Conservation (phyloP, 2,329 filamentous ascomycete genomes). For the Ophiosphaerella korrae region DNA sequence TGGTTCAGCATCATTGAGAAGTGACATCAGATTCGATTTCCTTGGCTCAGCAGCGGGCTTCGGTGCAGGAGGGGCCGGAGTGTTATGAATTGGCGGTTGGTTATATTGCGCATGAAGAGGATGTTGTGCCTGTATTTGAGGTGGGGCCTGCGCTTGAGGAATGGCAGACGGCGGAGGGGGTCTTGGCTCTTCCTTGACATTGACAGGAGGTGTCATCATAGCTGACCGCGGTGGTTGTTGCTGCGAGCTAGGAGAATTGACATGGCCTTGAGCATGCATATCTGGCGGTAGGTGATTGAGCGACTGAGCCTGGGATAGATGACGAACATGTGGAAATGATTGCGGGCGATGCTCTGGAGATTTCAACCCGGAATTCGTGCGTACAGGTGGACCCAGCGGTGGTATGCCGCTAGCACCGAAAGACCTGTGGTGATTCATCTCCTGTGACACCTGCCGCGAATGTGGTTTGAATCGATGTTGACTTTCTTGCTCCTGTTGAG, state of each 20-base stretch:
- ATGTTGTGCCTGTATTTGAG: constrained; percentile 23
- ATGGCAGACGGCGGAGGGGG: constrained; percentile 27
- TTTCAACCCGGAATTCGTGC: constrained; percentile 27
- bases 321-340: constrained; percentile 35
- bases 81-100: constrained; percentile 24
- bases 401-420: constrained; percentile 26
- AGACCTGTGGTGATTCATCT: constrained; percentile 32
- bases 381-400: constrained; percentile 31
- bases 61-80: constrained; percentile 21
- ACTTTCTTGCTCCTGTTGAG: constrained; percentile 39
- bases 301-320: constrained; percentile 30
- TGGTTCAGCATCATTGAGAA: constrained; percentile 47
- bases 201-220: constrained; percentile 39
- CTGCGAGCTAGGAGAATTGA: constrained; percentile 15
- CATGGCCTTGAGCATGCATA: constrained; percentile 22
- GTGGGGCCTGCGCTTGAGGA: constrained; percentile 24
- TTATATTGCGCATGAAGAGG: constrained; percentile 26
- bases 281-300: constrained; percentile 30
- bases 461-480: constrained; percentile 36
- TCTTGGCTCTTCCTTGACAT: constrained; percentile 43
- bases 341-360: constrained; percentile 41
- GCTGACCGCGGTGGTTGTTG: constrained; percentile 30
- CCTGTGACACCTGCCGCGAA: constrained; percentile 39
- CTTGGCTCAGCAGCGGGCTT: constrained; percentile 41
- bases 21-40: constrained; percentile 45